Base-by-base conservation (phyloP, 1,284 basidiomycete species). In the Sporisorium scitamineum region DNA sequence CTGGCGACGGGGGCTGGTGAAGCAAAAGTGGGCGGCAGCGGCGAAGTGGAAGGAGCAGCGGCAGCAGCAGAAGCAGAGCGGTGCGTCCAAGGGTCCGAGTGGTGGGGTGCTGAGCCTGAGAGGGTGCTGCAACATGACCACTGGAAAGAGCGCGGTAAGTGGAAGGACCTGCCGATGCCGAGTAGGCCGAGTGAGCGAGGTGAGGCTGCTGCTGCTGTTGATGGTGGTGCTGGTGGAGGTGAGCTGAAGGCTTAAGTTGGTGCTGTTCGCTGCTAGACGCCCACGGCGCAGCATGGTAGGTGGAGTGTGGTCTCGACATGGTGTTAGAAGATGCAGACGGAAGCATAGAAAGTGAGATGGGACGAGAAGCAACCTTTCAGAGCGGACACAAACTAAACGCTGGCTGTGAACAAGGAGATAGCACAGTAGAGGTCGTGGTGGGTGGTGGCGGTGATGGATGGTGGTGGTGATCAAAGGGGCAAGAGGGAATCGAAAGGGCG, bases 91-190 rank as follows among this genome's bases (percentile, higher is more conserved):
- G 67, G 29, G 3, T 62, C 53, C 8, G 63, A n/a, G 59, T 61
- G 53, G 27, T 65, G 59, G 51, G 10, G 34, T 65, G 63, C 14
- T 64, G 67, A 24, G 54, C 24, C 5, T 44, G 29, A 14, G 55
- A 29, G 26, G 61, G 32, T 16, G 68, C 11, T 27, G 63, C 55
- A 3, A 51, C 50, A 55, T 72, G 70, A 16, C 70, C 67, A 32
- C 63, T 64, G 47, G 66, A 69, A 39, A 64, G 71, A 34, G 69
- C 69, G 13, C 66, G 66, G 53, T 76, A 76, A 53, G 68, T 72
- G 34, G 74, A 76, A 50, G 74, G 74, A 26, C 74, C 74, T 1
- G 73, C 68, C 1, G 61, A 48, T 16, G 65, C 54, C 20, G 73
- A 67, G 61, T 76, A 76, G 5, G 69, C 61, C 34, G 74, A 72